phyloP scores from a whole-genome alignment of 805 yeast genomes.

The Kregervanrija pseudodelftensis region DNA sequence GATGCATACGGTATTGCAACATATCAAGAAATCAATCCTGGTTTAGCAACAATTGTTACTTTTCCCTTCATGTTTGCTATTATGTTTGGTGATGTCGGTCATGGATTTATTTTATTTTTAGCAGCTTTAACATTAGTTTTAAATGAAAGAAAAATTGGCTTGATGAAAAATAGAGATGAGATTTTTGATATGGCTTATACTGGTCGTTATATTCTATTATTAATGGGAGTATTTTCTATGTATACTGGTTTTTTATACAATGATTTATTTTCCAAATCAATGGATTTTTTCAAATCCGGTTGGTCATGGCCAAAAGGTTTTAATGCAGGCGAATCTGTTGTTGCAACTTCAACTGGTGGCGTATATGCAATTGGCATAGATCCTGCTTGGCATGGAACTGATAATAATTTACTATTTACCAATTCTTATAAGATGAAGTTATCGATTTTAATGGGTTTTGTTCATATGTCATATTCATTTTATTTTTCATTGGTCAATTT shows the following conservation, averaged over 20 bases:
- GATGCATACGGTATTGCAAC: constrained; percentile 78
- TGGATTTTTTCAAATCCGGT: constrained; percentile 62
- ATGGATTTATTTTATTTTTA: constrained; percentile 56
- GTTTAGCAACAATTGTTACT: constrained; percentile 65
- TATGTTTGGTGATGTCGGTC: constrained; percentile 81
- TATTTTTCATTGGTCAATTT: constrained; percentile 62
- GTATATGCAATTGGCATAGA: constrained; percentile 61
- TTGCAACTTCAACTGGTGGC: constrained; percentile 38
- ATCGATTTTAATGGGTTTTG: constrained; percentile 67
- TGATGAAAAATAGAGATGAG: constrained; percentile 56
- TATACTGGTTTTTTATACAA: constrained; percentile 70
- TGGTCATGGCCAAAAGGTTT: constrained; percentile 58
- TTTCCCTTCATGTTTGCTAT: constrained; percentile 80
- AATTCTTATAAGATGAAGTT: constrained; percentile 75
- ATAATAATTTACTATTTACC: constrained; percentile 58
- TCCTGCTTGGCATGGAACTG: constrained; percentile 77
- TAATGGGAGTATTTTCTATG: constrained; percentile 70
- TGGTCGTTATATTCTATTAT: constrained; percentile 60
- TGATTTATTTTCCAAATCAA: constrained; percentile 62
- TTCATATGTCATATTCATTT: constrained; percentile 68
- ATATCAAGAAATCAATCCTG: constrained; percentile 70
- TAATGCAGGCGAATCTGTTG: constrained; percentile 42
- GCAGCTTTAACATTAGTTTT: constrained; percentile 49
- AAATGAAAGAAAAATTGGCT: constrained; percentile 45
- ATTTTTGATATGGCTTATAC: constrained; percentile 71